Evolutionary conservation across 768 basidiomycete species (phyloP).

Genomic region (Zangia roseola): DNA sequence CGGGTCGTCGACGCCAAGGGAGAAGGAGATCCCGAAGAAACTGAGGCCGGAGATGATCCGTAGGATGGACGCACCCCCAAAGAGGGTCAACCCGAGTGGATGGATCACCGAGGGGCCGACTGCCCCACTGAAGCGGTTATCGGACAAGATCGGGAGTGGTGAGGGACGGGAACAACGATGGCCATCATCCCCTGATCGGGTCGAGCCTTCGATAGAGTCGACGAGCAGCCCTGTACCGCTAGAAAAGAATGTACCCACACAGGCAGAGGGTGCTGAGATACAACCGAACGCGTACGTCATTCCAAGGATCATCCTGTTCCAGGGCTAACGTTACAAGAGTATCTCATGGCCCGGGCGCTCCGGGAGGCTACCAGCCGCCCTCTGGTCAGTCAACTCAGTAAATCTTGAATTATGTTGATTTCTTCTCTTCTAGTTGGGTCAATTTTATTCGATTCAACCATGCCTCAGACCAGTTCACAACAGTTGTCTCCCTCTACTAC

Average conservation of each 20-base stretch:
- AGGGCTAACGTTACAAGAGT: slow-evolving; percentile 5
- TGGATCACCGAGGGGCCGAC: slow-evolving; percentile 53
- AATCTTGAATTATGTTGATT: not conserved
- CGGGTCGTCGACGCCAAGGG: slow-evolving; percentile 9
- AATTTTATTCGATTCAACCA: slow-evolving; percentile 1
- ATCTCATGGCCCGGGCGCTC: slow-evolving; percentile 38
- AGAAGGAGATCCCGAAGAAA: slow-evolving; percentile 28
- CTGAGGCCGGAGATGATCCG: slow-evolving; percentile 76
- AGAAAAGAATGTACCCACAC: not conserved
- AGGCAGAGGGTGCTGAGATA: not conserved
- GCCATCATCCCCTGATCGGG: slow-evolving; percentile 3
- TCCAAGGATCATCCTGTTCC: not conserved
- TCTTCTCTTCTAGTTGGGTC: slow-evolving; percentile 9
- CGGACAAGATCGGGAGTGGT: slow-evolving; percentile 2
- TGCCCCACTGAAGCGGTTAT: slow-evolving; percentile 23
- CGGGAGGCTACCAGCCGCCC: not conserved
- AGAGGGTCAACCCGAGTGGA: slow-evolving; percentile 72
- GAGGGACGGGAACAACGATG: slow-evolving; percentile 2
- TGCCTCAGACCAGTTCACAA: not conserved
- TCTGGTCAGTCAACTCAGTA: slow-evolving; percentile 11
- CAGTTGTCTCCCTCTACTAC: slow-evolving; percentile 1
- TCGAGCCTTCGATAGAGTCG: not conserved
- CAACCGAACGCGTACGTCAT: slow-evolving; percentile 10
- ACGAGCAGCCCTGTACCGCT: not conserved
- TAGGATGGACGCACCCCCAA: slow-evolving; percentile 65